Percentiles rank a stretch among this genome's conserved stretches.
Evolutionary conservation across 331 rosid species (phyloP).

Genomic region (Quercus lobata): DNA sequence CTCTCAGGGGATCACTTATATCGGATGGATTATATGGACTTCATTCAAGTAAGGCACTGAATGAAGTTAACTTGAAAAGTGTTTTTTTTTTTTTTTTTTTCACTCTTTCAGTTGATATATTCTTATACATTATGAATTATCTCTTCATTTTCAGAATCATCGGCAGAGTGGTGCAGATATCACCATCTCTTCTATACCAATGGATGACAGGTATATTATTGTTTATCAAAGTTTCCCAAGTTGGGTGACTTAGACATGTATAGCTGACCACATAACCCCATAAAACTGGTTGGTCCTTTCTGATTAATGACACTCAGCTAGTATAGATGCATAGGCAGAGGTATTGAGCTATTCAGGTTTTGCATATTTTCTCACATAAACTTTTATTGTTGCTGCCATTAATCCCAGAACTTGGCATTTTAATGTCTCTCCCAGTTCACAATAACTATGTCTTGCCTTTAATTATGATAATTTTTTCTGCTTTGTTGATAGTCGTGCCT

Average conservation of each 20-base stretch:
- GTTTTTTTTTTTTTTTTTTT: neutral
- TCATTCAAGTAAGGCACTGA: slow-evolving; percentile 38
- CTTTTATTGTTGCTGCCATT: neutral
- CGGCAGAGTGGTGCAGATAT: slow-evolving; percentile 84
- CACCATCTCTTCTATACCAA: slow-evolving; percentile 77
- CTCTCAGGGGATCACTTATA: slow-evolving; percentile 70
- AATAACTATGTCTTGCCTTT: neutral
- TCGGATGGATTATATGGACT: slow-evolving; percentile 90
- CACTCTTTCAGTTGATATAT: neutral
- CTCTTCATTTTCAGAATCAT: slow-evolving; percentile 53
- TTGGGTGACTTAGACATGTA: neutral
- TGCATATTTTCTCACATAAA: neutral
- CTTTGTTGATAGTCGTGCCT: slow-evolving; percentile 74
- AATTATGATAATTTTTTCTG: slow-evolving; percentile 15
- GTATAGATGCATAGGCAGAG: neutral
- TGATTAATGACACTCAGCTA: neutral
- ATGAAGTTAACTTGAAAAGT: neutral
- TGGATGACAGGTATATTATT: slow-evolving; percentile 68
- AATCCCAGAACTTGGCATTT: neutral
- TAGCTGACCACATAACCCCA: neutral
- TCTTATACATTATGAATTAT: slow-evolving; percentile 1
- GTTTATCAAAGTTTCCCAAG: neutral
- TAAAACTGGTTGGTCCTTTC: neutral
- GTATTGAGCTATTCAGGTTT: neutral
- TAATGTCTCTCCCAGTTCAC: neutral